Conservation (phyloP, 1,284 basidiomycete species). For the Retiboletus flavoniger region DNA sequence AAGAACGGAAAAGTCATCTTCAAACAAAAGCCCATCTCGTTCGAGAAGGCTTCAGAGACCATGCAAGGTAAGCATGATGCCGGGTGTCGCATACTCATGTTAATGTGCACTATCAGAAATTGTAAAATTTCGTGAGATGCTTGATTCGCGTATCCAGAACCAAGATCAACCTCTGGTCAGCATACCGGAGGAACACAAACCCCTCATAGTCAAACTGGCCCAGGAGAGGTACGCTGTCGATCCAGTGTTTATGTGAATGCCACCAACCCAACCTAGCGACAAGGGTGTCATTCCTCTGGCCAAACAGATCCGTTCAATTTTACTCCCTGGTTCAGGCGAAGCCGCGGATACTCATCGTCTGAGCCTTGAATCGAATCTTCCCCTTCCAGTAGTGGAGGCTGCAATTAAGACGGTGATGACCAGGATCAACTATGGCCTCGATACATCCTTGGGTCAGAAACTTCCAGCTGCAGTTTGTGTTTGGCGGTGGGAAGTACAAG, state of each 20-base stretch:
- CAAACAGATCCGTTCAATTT: slow-evolving; percentile 62
- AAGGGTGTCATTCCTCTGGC: slow-evolving; percentile 59
- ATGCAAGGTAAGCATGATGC: slow-evolving; percentile 63
- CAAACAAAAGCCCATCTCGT: slow-evolving; percentile 74
- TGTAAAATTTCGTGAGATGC: slow-evolving; percentile 69
- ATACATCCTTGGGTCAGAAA: slow-evolving; percentile 48
- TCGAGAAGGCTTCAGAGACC: slow-evolving; percentile 78
- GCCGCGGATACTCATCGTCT: slow-evolving; percentile 43
- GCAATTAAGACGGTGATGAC: slow-evolving; percentile 59
- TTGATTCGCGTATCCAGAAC: slow-evolving; percentile 49
- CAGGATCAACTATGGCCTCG: slow-evolving; percentile 75
- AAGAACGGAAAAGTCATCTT: slow-evolving; percentile 76
- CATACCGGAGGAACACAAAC: slow-evolving; percentile 67
- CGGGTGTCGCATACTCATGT: background rate
- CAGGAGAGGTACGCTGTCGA: slow-evolving; percentile 66
- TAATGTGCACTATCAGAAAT: slow-evolving; percentile 44
- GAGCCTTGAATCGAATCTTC: slow-evolving; percentile 37
- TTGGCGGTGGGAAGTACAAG: slow-evolving; percentile 88
- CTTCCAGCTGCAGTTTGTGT: slow-evolving; percentile 60
- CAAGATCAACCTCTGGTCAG: slow-evolving; percentile 47
- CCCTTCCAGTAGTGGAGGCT: slow-evolving; percentile 54
- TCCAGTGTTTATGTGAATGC: background rate
- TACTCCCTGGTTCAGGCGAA: slow-evolving; percentile 58
- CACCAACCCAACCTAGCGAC: slow-evolving; percentile 49
- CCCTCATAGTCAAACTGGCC: slow-evolving; percentile 75